Conservation (phyloP, 352 stramenopile species). For the Elongisporangium prolatum region DNA sequence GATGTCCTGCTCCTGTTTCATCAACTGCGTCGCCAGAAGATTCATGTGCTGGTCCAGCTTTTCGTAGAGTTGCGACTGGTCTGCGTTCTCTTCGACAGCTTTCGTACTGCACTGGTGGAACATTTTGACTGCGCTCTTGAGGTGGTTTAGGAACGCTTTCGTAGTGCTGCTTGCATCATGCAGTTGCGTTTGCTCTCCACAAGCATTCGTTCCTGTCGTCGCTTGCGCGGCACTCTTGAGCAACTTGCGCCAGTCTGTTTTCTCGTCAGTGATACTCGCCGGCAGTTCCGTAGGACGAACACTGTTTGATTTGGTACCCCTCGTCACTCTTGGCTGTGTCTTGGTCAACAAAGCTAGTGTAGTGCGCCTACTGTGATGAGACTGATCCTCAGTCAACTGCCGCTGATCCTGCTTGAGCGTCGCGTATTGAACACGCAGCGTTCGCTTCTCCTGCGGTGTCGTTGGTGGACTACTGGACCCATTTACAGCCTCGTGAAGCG, state of each 20-base stretch:
- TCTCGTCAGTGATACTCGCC: conserved; percentile 51
- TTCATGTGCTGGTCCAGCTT: conserved; percentile 59
- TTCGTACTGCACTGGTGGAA: conserved; percentile 31
- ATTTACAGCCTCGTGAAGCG: background rate
- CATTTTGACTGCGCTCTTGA: conserved; percentile 42
- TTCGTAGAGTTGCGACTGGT: conserved; percentile 24
- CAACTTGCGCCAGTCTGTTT: conserved; percentile 60
- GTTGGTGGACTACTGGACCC: background rate
- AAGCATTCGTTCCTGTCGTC: background rate
- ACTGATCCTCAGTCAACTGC: conserved; percentile 1
- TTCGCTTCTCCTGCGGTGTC: conserved; percentile 30
- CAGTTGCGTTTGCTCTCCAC: conserved; percentile 1
- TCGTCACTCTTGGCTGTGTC: background rate
- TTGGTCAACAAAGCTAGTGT: background rate
- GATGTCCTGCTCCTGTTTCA: conserved; percentile 20
- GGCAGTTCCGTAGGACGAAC: conserved; percentile 40
- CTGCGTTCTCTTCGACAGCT: conserved; percentile 4
- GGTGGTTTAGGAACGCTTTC: conserved; percentile 39
- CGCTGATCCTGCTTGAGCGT: conserved; percentile 11
- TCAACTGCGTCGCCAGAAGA: conserved; percentile 35
- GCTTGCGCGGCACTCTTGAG: conserved; percentile 23
- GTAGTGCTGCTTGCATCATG: conserved; percentile 9
- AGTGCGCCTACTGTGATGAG: background rate
- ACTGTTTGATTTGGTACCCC: conserved; percentile 21
- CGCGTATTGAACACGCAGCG: conserved; percentile 24